Evolutionary conservation across 2,329 filamentous ascomycete species (phyloP), one percentile per base, ranked within the genome.

Genomic region (Chaetoscypha palmicola): DNA sequence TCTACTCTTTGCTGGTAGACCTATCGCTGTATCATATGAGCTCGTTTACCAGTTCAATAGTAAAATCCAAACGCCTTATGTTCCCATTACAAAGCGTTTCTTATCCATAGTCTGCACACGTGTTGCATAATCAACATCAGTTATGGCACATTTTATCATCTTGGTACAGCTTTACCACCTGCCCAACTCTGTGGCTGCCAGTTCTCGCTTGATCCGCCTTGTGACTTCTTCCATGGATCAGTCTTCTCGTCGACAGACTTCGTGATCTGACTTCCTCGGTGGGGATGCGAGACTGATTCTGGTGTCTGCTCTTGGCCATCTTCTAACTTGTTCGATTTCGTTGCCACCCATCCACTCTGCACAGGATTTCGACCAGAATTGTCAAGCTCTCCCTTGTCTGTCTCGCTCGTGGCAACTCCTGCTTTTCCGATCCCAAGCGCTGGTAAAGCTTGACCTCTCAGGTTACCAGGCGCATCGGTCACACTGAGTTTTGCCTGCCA

Each of bases 401-500:
- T 46, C 42, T 38, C 38, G 41, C 26, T 19, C 19, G 1, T 12
- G 8, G 17, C 5, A 32, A 5, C 49, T 1, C 47, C 50, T 37
- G 59, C 58, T 24, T 4, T 24, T 20, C 1, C 30, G 11, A 34
- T 7, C 23, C 22, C 37, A 16, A 63, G 41, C 2, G 58, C 46
- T 21, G 62, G 61, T 30, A 58, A 43, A 1, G 59, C 53, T 41
- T 64, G 62, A 1, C 58, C 46, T 38, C 40, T 42, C 24, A n/a
- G 44, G 16, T 32, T 10, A 2, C 57, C 61, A 0, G 65, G 65
- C 19, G 60, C 60, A 45, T 72, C 70, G 53, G 71, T 60, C 21
- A 74, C 58, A 46, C 71, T 69, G 2, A 71, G 68, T 61, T 80
- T 80, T 4, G 75, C 74, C 22, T 70, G 74, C 80, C 80, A 84